phyloP scores from a whole-genome alignment of 805 yeast genomes.

The Wickerhamiella lipophila region DNA sequence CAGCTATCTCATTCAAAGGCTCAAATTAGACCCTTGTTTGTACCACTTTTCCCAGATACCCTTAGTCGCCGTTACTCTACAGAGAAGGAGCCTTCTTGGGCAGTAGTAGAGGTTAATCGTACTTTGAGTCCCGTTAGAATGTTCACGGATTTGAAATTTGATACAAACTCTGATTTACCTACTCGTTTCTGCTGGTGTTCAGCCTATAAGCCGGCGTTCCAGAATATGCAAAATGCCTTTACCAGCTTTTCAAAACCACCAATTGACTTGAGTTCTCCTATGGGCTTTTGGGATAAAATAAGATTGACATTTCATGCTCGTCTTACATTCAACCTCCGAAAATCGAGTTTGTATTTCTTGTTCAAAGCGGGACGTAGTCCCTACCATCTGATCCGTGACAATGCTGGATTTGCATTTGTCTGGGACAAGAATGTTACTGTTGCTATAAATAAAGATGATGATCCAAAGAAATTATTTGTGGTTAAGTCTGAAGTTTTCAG shows the following conservation, averaged over 20 bases:
- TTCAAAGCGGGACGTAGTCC: slow-evolving; percentile 70
- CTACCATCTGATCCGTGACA: slow-evolving; percentile 48
- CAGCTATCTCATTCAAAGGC: slow-evolving; percentile 38
- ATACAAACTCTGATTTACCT: slow-evolving; percentile 42
- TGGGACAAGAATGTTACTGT: slow-evolving; percentile 54
- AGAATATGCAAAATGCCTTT: slow-evolving; percentile 61
- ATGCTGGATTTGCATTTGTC: slow-evolving; percentile 66
- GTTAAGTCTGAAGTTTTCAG: slow-evolving; percentile 49
- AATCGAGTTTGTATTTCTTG: slow-evolving; percentile 32
- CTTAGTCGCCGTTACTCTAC: slow-evolving; percentile 23
- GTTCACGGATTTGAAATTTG: slow-evolving; percentile 47
- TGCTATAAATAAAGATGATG: slow-evolving; percentile 50
- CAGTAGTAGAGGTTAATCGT: slow-evolving; percentile 53
- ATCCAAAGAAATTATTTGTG: slow-evolving; percentile 54
- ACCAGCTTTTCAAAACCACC: slow-evolving; percentile 86
- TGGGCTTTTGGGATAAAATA: slow-evolving; percentile 91
- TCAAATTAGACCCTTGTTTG: slow-evolving; percentile 46
- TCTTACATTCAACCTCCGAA: slow-evolving; percentile 38
- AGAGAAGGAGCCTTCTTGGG: slow-evolving; percentile 31
- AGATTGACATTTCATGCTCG: slow-evolving; percentile 67
- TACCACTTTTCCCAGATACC: slow-evolving; percentile 44
- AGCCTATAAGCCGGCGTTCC: slow-evolving; percentile 71
- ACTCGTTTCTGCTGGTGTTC: slow-evolving; percentile 74
- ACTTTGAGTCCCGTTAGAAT: slow-evolving; percentile 66
- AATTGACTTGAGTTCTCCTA: slow-evolving; percentile 65